Conservation (phyloP, 148 eudicot genomes). For the Rhododendron molle region DNA sequence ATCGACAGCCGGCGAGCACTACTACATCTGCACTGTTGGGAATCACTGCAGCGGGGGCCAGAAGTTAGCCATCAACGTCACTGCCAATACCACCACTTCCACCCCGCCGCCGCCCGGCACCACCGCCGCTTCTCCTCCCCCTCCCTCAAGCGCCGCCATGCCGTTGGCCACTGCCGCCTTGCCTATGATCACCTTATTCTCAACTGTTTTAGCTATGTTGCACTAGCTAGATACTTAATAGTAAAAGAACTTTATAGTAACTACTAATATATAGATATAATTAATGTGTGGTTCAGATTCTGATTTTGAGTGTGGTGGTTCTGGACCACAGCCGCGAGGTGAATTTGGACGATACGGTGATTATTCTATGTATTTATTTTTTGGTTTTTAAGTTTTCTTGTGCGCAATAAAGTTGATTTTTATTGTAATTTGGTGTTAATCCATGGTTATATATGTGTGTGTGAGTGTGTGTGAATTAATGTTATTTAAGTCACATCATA, state of each 20-base stretch:
- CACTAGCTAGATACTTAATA: not conserved
- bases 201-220: constrained; percentile 6
- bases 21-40: constrained; percentile 36
- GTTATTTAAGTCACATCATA: no score
- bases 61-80: constrained; percentile 42
- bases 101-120: not conserved
- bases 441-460: no score
- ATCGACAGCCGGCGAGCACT: constrained; percentile 25
- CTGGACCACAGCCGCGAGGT: no score
- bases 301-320: no score
- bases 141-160: constrained; percentile 5
- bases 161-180: not conserved
- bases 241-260: not conserved
- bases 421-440: no score
- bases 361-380: not conserved
- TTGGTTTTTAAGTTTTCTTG: no score
- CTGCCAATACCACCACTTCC: constrained; percentile 1
- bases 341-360: not conserved
- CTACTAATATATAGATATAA: no score
- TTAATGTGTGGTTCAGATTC: not conserved
- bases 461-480: no score
- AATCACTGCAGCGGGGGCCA: constrained; percentile 38
- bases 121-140: constrained; percentile 11
- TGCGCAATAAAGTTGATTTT: no score
- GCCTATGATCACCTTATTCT: constrained; percentile 12